Percentiles rank a stretch among this genome's conserved stretches.
Evolutionary conservation across 805 yeast species (phyloP).

Genomic region (Candida sonorensis): DNA sequence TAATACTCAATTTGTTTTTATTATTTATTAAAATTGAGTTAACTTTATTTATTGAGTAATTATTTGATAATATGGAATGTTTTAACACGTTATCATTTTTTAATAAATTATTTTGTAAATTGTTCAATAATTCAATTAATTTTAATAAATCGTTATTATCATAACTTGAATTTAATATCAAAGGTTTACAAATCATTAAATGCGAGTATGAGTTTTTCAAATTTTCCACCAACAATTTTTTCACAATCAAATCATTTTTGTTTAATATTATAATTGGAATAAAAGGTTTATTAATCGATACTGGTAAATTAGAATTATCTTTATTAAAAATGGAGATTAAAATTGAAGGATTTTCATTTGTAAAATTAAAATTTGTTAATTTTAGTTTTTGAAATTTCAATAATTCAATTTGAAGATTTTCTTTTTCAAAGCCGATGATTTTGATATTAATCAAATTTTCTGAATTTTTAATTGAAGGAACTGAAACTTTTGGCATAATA

Average conservation of each 20-base stretch:
- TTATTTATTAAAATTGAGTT: conserved; percentile 19
- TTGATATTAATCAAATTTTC: conserved; percentile 16
- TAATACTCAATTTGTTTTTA: too few relatives aligned
- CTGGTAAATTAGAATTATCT: conserved; percentile 24
- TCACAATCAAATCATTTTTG: conserved; percentile 2
- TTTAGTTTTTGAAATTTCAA: conserved; percentile 20
- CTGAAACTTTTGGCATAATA: conserved; percentile 31
- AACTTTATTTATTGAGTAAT: conserved; percentile 11
- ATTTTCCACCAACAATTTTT: conserved; percentile 9
- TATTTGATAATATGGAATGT: conserved; percentile 6
- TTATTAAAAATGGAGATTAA: conserved; percentile 22
- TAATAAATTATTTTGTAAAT: conserved; percentile 23
- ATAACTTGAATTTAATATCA: conserved; percentile 19
- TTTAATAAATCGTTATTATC: conserved; percentile 26
- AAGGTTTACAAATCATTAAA: conserved; percentile 28
- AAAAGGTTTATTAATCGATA: conserved; percentile 22
- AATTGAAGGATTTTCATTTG: conserved; percentile 19
- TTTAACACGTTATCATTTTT: conserved; percentile 9
- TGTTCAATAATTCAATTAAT: too few relatives aligned
- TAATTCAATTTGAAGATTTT: conserved; percentile 15
- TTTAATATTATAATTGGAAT: conserved; percentile 22
- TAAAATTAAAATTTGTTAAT: conserved; percentile 23
- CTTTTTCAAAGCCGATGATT: conserved; percentile 21
- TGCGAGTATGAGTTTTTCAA: conserved; percentile 1
- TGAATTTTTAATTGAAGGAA: neutral